Evolutionary conservation across 2,329 filamentous ascomycete species (phyloP).

Genomic region (Ceratocystis harringtonii): DNA sequence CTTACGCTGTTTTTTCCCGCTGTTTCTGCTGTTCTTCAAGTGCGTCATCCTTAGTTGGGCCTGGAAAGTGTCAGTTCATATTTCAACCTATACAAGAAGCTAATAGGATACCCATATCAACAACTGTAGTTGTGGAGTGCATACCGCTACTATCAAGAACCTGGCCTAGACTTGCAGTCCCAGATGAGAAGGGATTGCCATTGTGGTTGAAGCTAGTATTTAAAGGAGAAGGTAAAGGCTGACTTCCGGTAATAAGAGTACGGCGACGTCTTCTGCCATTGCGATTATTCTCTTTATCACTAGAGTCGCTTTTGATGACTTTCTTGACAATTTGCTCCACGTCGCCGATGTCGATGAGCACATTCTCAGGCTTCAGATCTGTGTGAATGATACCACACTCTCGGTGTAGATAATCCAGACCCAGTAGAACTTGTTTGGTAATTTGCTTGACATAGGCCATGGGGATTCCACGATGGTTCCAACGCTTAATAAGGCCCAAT

Average conservation of each 20-base stretch:
- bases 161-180: constrained; percentile 57
- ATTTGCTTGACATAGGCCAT: constrained; percentile 97
- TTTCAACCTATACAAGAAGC: too few relatives aligned
- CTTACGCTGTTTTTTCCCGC: constrained; percentile 88
- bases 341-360: constrained; percentile 95
- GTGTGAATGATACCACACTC: constrained; percentile 99
- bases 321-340: constrained; percentile 97
- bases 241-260: constrained; percentile 92
- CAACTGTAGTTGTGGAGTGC: neutral
- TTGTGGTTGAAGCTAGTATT: constrained; percentile 77
- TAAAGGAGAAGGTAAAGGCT: constrained; percentile 85
- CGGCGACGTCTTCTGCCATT: constrained; percentile 80
- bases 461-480: constrained; percentile 94
- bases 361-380: constrained; percentile 93
- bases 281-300: constrained; percentile 72
- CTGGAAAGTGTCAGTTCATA: neutral
- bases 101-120: too few relatives aligned
- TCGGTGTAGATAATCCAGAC: constrained; percentile 88
- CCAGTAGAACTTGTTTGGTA: constrained; percentile 90
- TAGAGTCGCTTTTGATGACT: constrained; percentile 67
- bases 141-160: constrained; percentile 45
- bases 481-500: constrained; percentile 88
- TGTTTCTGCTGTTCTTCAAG: constrained; percentile 62
- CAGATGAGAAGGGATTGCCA: constrained; percentile 14
- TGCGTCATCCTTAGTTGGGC: constrained; percentile 13